Evolutionary conservation across 2,329 filamentous ascomycete species (phyloP).

Genomic region (Ascochyta pisi): DNA sequence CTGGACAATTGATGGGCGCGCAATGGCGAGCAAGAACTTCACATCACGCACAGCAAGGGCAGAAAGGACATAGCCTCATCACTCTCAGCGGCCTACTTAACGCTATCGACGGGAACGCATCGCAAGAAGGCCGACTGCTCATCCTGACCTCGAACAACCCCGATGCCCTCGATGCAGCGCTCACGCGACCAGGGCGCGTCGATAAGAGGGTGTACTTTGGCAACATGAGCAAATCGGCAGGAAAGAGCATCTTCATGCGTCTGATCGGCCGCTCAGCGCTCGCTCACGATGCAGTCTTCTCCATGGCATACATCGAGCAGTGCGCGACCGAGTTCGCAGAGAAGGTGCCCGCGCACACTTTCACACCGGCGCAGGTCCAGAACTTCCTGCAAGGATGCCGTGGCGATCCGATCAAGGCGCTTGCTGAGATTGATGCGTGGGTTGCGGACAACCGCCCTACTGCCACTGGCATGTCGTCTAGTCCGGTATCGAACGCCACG

Average conservation of each 20-base stretch:
- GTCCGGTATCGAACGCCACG: constrained; percentile 13
- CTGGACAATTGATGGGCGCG: constrained; percentile 11
- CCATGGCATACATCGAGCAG: constrained; percentile 28
- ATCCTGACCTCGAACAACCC: constrained; percentile 84
- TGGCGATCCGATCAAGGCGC: constrained; percentile 32
- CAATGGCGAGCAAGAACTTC: constrained; percentile 3
- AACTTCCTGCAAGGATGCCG: constrained; percentile 39
- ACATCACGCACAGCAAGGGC: neutral
- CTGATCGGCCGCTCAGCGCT: constrained; percentile 37
- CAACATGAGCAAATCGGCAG: constrained; percentile 29
- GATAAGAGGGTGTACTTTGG: constrained; percentile 80
- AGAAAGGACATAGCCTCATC: constrained; percentile 40
- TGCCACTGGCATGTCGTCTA: neutral
- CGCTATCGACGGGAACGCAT: constrained; percentile 81
- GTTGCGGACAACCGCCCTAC: constrained; percentile 20
- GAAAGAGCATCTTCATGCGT: constrained; percentile 39
- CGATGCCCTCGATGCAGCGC: constrained; percentile 73
- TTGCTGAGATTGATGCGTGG: constrained; percentile 31
- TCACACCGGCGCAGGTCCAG: constrained; percentile 44
- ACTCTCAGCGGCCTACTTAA: constrained; percentile 75
- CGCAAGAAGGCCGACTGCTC: constrained; percentile 77
- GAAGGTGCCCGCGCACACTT: constrained; percentile 34
- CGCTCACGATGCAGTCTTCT: constrained; percentile 26
- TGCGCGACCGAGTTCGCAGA: constrained; percentile 35
- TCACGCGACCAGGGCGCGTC: constrained; percentile 75